Conservation (phyloP, 768 basidiomycete genomes). For the Paxillus rubicundulus region DNA sequence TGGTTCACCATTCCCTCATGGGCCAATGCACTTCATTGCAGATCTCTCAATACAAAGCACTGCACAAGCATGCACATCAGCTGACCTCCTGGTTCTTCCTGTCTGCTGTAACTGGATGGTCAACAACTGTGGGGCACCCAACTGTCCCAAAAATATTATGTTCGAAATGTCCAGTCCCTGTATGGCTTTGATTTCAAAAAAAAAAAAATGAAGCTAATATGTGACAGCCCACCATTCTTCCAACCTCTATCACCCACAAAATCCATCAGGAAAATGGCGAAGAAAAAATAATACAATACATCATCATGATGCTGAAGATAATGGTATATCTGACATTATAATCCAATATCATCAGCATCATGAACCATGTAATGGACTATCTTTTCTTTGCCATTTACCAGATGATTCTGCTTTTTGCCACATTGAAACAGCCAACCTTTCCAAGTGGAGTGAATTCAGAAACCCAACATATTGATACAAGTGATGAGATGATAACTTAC, state of each 20-base stretch:
- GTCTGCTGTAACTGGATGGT: neutral
- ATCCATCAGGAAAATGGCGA: too few relatives aligned
- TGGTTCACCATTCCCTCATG: neutral
- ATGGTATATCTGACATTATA: too few relatives aligned
- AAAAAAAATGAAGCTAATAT: too few relatives aligned
- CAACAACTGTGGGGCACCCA: slow-evolving; percentile 14
- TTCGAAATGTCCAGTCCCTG: slow-evolving; percentile 38
- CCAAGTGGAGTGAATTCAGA: slow-evolving; percentile 23
- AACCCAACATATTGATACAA: slow-evolving; percentile 19
- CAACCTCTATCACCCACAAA: slow-evolving; percentile 35
- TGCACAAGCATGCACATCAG: neutral
- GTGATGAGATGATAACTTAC: slow-evolving; percentile 2
- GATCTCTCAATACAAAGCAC: slow-evolving; percentile 1
- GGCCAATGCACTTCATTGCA: neutral
- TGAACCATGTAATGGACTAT: too few relatives aligned
- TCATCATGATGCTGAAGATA: too few relatives aligned
- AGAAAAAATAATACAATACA: too few relatives aligned
- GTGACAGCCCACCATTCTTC: slow-evolving; percentile 34
- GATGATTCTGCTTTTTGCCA: slow-evolving; percentile 21
- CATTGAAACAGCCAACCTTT: slow-evolving; percentile 19
- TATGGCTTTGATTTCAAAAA: too few relatives aligned
- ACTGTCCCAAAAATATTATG: slow-evolving; percentile 36
- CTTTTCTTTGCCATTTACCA: too few relatives aligned
- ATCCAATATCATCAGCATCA: too few relatives aligned
- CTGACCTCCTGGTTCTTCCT: neutral